Conservation (phyloP, 208 protist genomes). For the Leptomonas seymouri region DNA sequence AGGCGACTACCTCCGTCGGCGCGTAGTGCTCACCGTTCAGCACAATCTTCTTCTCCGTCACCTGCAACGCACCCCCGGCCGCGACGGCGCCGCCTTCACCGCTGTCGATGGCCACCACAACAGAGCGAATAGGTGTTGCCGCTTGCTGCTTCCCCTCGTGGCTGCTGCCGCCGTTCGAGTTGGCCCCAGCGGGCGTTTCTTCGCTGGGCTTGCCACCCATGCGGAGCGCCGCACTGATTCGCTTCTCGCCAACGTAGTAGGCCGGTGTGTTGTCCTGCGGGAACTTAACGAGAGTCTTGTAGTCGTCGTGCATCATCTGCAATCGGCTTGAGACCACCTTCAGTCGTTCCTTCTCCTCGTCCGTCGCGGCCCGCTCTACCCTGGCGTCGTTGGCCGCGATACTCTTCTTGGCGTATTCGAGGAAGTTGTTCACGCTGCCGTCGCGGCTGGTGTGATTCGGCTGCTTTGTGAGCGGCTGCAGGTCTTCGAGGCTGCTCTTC, state of each 20-base stretch:
- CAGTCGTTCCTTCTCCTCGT: slow-evolving; percentile 25
- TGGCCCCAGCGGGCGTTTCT: not conserved
- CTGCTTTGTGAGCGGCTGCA: slow-evolving; percentile 43
- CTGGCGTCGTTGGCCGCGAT: slow-evolving; percentile 30
- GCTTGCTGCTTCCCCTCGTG: not conserved
- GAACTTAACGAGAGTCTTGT: slow-evolving; percentile 24
- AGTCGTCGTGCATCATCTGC: slow-evolving; percentile 41
- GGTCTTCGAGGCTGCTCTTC: slow-evolving; percentile 27
- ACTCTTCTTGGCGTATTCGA: slow-evolving; percentile 47
- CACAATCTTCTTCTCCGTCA: slow-evolving; percentile 24
- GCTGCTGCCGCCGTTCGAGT: not conserved
- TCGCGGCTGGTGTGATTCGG: slow-evolving; percentile 47
- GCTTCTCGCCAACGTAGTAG: slow-evolving; percentile 33
- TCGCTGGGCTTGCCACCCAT: slow-evolving; percentile 20
- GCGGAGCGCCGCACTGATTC: slow-evolving; percentile 21
- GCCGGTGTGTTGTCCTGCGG: slow-evolving; percentile 28
- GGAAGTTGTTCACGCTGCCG: slow-evolving; percentile 51
- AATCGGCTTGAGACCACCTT: slow-evolving; percentile 22
- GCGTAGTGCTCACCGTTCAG: slow-evolving; percentile 21
- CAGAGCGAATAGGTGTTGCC: slow-evolving; percentile 21
- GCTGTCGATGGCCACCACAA: slow-evolving; percentile 22
- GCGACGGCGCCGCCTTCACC: not conserved
- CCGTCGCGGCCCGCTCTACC: slow-evolving; percentile 19
- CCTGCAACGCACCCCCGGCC: slow-evolving; percentile 6
- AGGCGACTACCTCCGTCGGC: slow-evolving; percentile 38